Base-by-base conservation (phyloP, 768 basidiomycete genomes). In the Terana coerulea region DNA sequence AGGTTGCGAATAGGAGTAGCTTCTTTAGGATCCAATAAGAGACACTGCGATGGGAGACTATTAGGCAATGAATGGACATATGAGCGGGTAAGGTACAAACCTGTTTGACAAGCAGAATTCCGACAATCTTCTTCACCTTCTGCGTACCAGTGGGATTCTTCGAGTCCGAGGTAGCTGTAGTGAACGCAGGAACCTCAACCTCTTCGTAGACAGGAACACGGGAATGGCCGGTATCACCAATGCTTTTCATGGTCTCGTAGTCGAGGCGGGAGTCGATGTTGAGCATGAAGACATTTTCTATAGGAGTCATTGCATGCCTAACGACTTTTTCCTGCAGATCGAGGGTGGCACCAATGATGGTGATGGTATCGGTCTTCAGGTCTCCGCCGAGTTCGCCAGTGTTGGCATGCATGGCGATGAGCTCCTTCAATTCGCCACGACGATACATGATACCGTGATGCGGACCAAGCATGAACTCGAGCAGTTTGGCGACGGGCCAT, bases 401-500 rank as follows among this genome's bases (percentile, higher is more conserved):
- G 0, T 78, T 78, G 4, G 81, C 80, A 55, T 94, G 91, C 79
- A 92, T 80, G 4, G 88, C 88, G 52, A 94, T 91, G 29, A 94
- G 71, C 61, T 93, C 90, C 61, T 91, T 90, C 22, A 94, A 73
- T 62, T 94, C 61, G 55, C 73, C 80, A 52, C 89, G 77, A 12
- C 90, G 79, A 60, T 92, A 94, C 49, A 93, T 89, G 62, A 93
- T 89, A 37, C 91, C 91, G 61, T 91, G 88, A 65, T 92, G 88
- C 0, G 81, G 67, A 8, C 91, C 91, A 3, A 93, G 75, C 6
- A 78, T 77, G 51, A 80, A 76, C 59, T 91, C 87, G 29, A 92
- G 76, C 1, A 91, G 59, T 60, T 89, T 90, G 1, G 90, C 86
- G 5, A 90, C 80, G 6, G 90, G 90, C 87, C 88, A 91, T 2